A percentile compares a stretch with the other conserved stretches of the same genome.
These are phyloP conservation scores for Mallotus nudiflorus DNA, from an alignment of 345 rosid species.

Conservation along the genomic window DNA sequence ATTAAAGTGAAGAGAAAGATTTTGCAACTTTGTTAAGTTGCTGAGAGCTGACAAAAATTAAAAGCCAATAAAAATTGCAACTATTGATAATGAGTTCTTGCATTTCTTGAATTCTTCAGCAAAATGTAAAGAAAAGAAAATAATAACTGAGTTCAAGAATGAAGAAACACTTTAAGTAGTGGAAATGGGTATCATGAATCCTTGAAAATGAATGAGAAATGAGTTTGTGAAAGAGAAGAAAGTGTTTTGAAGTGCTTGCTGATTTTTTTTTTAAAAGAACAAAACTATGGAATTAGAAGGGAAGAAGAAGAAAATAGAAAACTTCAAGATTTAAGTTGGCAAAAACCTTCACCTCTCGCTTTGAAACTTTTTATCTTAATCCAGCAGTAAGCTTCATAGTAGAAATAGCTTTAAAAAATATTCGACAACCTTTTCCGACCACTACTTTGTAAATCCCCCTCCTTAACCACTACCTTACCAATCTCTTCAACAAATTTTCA, in stretches of 20 bases:
- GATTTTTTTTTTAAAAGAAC: no score
- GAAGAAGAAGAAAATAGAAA: no score
- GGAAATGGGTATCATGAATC: no score
- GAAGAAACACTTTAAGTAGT: no score
- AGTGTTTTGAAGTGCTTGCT: no score
- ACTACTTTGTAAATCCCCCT: conserved; percentile 24
- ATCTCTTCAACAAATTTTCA: conserved; percentile 26
- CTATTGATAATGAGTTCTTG: not conserved
- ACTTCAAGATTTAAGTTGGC: no score
- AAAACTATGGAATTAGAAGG: no score
- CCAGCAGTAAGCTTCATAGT: conserved; percentile 91
- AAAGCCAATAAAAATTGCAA: not conserved
- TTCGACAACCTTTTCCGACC: conserved; percentile 34
- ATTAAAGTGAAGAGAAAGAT: conserved; percentile 70
- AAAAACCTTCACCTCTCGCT: no score
- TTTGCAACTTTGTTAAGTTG: conserved; percentile 58
- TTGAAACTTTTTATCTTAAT: no score
- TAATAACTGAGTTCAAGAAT: not conserved
- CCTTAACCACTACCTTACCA: conserved; percentile 42
- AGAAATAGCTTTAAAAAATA: conserved; percentile 43
- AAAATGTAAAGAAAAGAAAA: not conserved
- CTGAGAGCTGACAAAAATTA: conserved; percentile 48
- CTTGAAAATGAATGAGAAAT: no score
- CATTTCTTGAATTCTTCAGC: not conserved
- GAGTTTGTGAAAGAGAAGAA: no score